Evolutionary conservation across 331 rosid species (phyloP), one percentile per base, ranked within the genome.

Genomic region (Acacia pycnantha): DNA sequence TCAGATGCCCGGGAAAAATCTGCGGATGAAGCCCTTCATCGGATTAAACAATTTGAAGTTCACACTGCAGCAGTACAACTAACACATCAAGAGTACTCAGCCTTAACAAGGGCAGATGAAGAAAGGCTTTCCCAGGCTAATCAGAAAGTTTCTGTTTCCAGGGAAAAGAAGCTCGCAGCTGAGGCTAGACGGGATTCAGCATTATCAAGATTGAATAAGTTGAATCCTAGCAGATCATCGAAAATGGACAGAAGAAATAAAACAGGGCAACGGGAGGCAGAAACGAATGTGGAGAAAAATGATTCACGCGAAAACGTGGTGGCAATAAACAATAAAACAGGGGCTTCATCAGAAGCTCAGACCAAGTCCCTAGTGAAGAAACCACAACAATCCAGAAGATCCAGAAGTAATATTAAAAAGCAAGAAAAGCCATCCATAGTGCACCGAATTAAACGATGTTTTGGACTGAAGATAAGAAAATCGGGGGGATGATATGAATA

Each of bases 121-220:
- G 90, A 78, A 58, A 82, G 81, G 84, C 77, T 77, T 62, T 82
- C 88, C 51, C 83, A 48, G 16, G 87, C 90, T 11, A 83, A 84
- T 61, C 80, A 84, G 84, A 84, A 41, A 37, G 59, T 86, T 61
- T 70, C 83, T 11, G 65, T 71, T 64, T 68, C 87, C 29, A 29
- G 26, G 46, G 92, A 82, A 29, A 83, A 89, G 67, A 92, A 82
- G 81, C 84, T 73, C 56, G 87, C 82, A 6, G 86, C 91, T 5
- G 87, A 86, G 75, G 85, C 86, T 43, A 72, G 82, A 47, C 82
- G 65, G 2, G 84, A 88, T 64, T 80, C 79, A 2, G 85, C 84
- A 65, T 86, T 83, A 68, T 82, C 82, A 37, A 86, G 86, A 82
- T 64, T 88, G 79, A 82, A 85, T 58, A 76, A 79, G 35, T 62